Evolutionary conservation across 1,284 basidiomycete genomes (phyloP).

Genomic region (Puccinia horiana): DNA sequence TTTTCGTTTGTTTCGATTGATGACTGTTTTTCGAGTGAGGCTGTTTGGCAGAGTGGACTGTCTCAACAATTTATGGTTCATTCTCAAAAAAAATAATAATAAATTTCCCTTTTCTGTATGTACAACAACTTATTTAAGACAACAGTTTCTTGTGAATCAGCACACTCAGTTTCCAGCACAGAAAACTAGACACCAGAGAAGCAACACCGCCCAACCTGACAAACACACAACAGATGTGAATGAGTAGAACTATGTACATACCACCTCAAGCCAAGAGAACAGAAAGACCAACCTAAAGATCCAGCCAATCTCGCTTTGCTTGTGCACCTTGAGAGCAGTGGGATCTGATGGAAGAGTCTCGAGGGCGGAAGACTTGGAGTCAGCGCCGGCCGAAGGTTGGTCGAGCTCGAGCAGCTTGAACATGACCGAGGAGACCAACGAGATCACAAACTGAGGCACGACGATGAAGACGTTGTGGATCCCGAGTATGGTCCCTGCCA

Average conservation of each 20-base stretch:
- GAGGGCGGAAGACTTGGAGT: background rate
- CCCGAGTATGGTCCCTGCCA: conserved; percentile 57
- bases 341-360: too few species aligned
- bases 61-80: background rate
- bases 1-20: background rate
- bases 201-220: conserved; percentile 11
- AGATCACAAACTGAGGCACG: conserved; percentile 56
- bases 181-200: background rate
- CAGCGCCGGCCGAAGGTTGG: too few species aligned
- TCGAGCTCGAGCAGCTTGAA: conserved; percentile 49
- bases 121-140: background rate
- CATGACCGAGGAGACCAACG: conserved; percentile 55
- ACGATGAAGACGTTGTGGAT: conserved; percentile 57
- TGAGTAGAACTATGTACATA: background rate
- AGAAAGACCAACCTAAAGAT: conserved; percentile 3
- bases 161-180: conserved; percentile 1
- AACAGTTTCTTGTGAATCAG: conserved; percentile 5
- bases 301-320: background rate
- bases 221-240: background rate
- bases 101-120: too few species aligned
- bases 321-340: background rate
- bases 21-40: background rate
- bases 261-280: background rate
- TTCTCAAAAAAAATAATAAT: too few species aligned
- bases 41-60: background rate